Base-by-base conservation (phyloP, 2,329 filamentous ascomycete genomes). In the Rachicladosporium sp. region DNA sequence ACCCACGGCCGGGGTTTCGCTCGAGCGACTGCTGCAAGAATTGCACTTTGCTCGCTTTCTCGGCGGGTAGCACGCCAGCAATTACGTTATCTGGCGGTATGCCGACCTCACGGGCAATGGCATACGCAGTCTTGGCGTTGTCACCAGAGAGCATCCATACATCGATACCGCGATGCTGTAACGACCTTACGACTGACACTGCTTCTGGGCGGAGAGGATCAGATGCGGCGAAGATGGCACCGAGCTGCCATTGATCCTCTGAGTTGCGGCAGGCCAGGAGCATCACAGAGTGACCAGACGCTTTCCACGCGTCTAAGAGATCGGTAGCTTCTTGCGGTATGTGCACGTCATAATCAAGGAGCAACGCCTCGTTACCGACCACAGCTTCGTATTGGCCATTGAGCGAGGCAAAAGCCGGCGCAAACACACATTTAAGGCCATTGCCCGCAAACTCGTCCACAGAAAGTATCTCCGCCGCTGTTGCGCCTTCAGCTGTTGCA, bases 121-220 rank as follows among this genome's bases (percentile, higher is more conserved):
- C 85, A 12, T 72, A 68, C 2, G 88, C 88, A 1, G 88, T 95
- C n/a, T 68, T 78, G n/a, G 69, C 65, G 54, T 94, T 94, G 65
- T 95, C 88, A 23, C 88, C 88, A 0, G 86, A 93, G 30, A 94
- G 78, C 85, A 95, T 93, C 77, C 81, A 94, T 3, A 93, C 82
- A 27, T 78, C 74, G 35, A 82, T 78, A 12, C 80, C 77, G 10
- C 73, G 73, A 4, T 70, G 60, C 33, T 74, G 71, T 0, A 42
- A 29, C 3, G 76, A 6, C 65, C 54, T 1, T 64, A 60, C 41
- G 11, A 50, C 43, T 9, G 40, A 40, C 9, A 32, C 29, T 0
- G 86, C 78, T 60, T 93, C 84, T 0, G 76, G 72, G 2, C 88
- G 80, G 46, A 94, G 74, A 1, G 84, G 78, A 49, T 95, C 88